A percentile compares a stretch with the other conserved stretches of the same genome.
Evolutionary conservation across 1,284 basidiomycete species (phyloP).

Genomic region (Moesziomyces parantarcticus): DNA sequence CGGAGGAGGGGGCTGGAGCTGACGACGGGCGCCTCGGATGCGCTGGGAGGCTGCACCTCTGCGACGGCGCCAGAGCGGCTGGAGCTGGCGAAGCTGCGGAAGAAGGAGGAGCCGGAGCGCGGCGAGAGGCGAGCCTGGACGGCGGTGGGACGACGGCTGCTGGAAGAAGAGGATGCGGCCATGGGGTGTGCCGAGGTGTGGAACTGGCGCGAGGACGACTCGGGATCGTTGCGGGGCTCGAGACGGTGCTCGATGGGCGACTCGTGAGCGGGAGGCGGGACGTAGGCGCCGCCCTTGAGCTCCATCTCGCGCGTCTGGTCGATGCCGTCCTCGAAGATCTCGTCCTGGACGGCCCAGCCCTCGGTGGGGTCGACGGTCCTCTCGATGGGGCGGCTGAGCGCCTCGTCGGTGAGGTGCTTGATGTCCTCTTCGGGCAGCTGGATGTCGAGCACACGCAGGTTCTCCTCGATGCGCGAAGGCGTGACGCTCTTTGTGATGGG

Average conservation of each 20-base stretch:
- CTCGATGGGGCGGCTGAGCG: constrained; percentile 51
- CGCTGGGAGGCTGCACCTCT: constrained; percentile 26
- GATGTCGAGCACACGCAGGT: constrained; percentile 44
- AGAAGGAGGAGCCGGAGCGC: constrained; percentile 15
- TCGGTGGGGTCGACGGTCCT: constrained; percentile 58
- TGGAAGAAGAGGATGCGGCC: constrained; percentile 16
- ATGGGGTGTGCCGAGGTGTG: constrained; percentile 45
- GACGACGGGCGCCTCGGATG: constrained; percentile 42
- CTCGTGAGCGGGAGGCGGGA: constrained; percentile 52
- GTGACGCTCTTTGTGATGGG: constrained; percentile 53
- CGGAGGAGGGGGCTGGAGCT: constrained; percentile 45
- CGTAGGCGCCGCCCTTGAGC: constrained; percentile 49
- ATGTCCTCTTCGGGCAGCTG: constrained; percentile 54
- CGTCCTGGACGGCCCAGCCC: constrained; percentile 55
- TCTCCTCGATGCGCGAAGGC: constrained; percentile 55
- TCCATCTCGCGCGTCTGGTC: constrained; percentile 56
- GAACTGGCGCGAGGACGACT: constrained; percentile 28
- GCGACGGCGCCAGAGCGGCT: constrained; percentile 36
- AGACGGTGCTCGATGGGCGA: constrained; percentile 51
- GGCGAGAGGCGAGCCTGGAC: constrained; percentile 39
- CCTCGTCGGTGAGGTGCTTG: constrained; percentile 57
- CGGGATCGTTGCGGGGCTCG: constrained; percentile 59
- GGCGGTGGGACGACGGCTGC: constrained; percentile 42
- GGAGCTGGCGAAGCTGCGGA: constrained; percentile 50
- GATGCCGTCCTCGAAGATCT: constrained; percentile 61